Conservation (phyloP, 1,284 basidiomycete species). For the Jaminaea rosea region DNA sequence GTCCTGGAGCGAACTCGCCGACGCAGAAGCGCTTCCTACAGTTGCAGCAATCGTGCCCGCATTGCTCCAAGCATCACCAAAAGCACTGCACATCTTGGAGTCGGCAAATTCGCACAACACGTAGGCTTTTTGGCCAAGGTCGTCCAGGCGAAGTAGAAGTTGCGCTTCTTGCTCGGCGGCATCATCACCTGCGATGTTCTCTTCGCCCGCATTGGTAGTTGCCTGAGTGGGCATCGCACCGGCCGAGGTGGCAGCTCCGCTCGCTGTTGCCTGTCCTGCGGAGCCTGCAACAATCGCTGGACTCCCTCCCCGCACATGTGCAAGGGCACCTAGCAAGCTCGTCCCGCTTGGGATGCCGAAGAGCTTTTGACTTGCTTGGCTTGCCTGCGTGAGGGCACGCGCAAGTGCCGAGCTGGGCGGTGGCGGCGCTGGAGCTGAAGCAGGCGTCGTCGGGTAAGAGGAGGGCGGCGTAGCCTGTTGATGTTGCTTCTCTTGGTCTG, state of each 20-base stretch:
- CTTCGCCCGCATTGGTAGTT: too few species aligned
- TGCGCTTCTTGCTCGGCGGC: conserved; percentile 59
- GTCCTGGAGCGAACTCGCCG: not conserved
- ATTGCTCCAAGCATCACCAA: not conserved
- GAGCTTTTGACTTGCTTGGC: conserved; percentile 77
- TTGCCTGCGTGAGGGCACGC: conserved; percentile 74
- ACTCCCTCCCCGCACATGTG: too few species aligned
- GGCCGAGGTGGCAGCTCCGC: too few species aligned
- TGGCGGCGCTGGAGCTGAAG: not conserved
- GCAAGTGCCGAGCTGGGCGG: conserved; percentile 49
- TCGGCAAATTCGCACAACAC: conserved; percentile 88
- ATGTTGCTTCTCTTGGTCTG: conserved; percentile 1
- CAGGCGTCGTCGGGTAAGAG: conserved; percentile 1
- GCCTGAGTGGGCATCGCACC: too few species aligned
- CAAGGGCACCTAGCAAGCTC: conserved; percentile 28
- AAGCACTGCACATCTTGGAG: conserved; percentile 79
- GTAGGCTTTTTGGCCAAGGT: conserved; percentile 87
- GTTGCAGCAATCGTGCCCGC: not conserved
- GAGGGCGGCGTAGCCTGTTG: too few species aligned
- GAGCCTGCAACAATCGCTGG: too few species aligned
- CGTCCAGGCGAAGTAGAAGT: conserved; percentile 67
- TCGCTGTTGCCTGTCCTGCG: too few species aligned
- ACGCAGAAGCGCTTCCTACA: not conserved
- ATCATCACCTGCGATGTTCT: not conserved
- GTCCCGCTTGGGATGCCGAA: conserved; percentile 59